phyloP scores from a whole-genome alignment of 768 basidiomycete species.

The Sporobolomyces pararoseus region DNA sequence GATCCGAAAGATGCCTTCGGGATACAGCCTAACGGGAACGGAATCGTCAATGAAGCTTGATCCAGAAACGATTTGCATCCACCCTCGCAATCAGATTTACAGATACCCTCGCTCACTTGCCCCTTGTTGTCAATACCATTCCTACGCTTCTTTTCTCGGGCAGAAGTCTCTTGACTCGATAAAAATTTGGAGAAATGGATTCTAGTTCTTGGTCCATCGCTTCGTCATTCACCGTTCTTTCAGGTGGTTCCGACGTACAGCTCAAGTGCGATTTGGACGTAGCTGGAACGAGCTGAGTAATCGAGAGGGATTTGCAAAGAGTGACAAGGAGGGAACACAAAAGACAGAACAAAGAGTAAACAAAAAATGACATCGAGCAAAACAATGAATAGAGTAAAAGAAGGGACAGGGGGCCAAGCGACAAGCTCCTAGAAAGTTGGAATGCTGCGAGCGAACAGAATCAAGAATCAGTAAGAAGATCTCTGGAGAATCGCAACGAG shows the following conservation, averaged over 20 bases:
- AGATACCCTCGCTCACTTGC: no score
- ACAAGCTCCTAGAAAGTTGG: constrained; percentile 40
- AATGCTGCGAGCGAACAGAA: constrained; percentile 7
- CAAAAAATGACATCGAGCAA: background rate
- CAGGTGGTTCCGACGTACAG: no score
- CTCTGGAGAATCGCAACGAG: background rate
- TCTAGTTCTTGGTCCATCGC: no score
- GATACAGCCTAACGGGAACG: background rate
- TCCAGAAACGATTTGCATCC: background rate
- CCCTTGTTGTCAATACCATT: no score
- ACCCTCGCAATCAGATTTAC: no score
- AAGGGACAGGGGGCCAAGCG: background rate
- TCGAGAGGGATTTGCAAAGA: background rate
- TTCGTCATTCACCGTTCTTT: no score
- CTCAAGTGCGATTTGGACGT: no score
- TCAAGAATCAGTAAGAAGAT: background rate
- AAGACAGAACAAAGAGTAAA: background rate
- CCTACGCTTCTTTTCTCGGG: no score
- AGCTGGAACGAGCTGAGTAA: no score
- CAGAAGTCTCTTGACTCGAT: no score
- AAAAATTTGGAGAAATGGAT: no score
- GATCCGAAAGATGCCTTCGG: constrained; percentile 51
- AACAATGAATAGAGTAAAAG: background rate
- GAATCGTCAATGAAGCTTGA: constrained; percentile 1
- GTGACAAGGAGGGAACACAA: background rate